Evolutionary conservation across 2,329 filamentous ascomycete genomes (phyloP).

Genomic region (Colletotrichum chrysophilum): DNA sequence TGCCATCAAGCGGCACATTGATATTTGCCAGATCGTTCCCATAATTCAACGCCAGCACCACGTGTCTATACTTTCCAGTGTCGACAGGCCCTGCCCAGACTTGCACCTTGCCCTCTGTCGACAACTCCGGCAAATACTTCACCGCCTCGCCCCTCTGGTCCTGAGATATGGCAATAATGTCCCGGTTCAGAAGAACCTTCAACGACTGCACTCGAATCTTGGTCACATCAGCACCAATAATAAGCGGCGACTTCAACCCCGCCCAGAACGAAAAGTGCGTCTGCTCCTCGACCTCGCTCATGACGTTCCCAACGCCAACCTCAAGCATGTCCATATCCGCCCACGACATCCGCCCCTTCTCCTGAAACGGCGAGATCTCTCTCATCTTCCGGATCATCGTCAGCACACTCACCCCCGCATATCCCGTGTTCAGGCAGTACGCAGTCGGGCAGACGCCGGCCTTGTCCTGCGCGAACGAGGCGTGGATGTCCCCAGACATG

Average conservation of each 20-base stretch:
- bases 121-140: constrained; percentile 25
- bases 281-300: constrained; percentile 35
- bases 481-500: constrained; percentile 36
- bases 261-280: constrained; percentile 52
- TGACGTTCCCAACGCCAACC: constrained; percentile 37
- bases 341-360: constrained; percentile 29
- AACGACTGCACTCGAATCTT: constrained; percentile 25
- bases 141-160: constrained; percentile 32
- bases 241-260: constrained; percentile 48
- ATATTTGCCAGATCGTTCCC: constrained; percentile 9
- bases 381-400: constrained; percentile 38
- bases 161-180: constrained; percentile 36
- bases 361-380: constrained; percentile 34
- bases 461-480: constrained; percentile 28
- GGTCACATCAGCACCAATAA: constrained; percentile 44
- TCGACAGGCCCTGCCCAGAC: constrained; percentile 31
- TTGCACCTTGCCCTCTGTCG: constrained; percentile 28
- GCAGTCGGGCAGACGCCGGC: constrained; percentile 32
- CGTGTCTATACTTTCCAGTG: constrained; percentile 1
- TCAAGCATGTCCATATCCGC: constrained; percentile 48
- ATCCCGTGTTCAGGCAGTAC: constrained; percentile 38
- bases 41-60: constrained; percentile 24
- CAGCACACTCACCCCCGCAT: constrained; percentile 33
- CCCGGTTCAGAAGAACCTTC: constrained; percentile 22
- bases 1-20: background rate